Conservation (phyloP, 2,329 filamentous ascomycete genomes). For the Teratosphaeria epicoccoides region DNA sequence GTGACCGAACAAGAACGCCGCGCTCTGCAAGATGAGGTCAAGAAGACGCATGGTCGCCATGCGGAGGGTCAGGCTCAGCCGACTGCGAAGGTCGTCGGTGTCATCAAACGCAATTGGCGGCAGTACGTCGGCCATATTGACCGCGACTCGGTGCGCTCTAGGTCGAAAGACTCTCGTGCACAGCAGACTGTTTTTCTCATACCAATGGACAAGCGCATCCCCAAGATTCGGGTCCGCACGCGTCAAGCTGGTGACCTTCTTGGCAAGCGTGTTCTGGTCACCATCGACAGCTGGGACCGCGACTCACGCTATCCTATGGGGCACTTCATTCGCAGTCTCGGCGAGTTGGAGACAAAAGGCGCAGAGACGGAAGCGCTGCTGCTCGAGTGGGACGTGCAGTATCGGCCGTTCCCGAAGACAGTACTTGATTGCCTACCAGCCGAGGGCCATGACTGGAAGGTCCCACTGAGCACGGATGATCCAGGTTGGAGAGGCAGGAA, state of each 20-base stretch:
- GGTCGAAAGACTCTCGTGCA: slow-evolving; percentile 64
- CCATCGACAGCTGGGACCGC: slow-evolving; percentile 90
- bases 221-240: slow-evolving; percentile 88
- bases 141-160: slow-evolving; percentile 66
- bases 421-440: slow-evolving; percentile 85
- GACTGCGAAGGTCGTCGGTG: slow-evolving; percentile 81
- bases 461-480: slow-evolving; percentile 68
- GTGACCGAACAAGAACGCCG: slow-evolving; percentile 79
- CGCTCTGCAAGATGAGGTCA: slow-evolving; percentile 84
- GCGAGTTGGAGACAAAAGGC: slow-evolving; percentile 91
- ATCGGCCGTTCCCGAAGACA: slow-evolving; percentile 90
- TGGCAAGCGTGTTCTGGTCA: slow-evolving; percentile 83
- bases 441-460: slow-evolving; percentile 89
- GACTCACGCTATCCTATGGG: slow-evolving; percentile 87
- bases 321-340: slow-evolving; percentile 85
- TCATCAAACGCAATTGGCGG: slow-evolving; percentile 93
- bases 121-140: slow-evolving; percentile 97
- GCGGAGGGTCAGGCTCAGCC: slow-evolving; percentile 73
- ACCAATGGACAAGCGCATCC: slow-evolving; percentile 95
- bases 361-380: slow-evolving; percentile 92
- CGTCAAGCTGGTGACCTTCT: slow-evolving; percentile 80
- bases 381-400: slow-evolving; percentile 94
- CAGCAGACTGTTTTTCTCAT: slow-evolving; percentile 91
- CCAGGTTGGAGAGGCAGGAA: slow-evolving; percentile 76
- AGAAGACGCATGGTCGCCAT: slow-evolving; percentile 65